Base-by-base conservation (phyloP, 495 filamentous ascomycete genomes). In the Penicillium turbatum region DNA sequence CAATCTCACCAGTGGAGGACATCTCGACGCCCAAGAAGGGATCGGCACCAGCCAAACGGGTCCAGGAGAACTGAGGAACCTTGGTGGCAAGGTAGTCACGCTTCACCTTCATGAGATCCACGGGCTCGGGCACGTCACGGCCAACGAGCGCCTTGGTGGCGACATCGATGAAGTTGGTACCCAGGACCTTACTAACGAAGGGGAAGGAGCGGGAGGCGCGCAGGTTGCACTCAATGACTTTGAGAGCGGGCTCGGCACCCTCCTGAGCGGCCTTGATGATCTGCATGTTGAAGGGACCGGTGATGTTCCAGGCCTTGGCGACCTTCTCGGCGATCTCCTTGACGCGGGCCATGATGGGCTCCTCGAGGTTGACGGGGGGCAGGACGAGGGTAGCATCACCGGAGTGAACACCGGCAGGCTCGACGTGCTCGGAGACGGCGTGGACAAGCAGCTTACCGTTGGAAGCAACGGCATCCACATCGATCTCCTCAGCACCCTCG, bases 281-380 rank as follows among this genome's bases (percentile, higher is more conserved):
- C 73, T 97, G 92, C 93, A 97, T 97, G 79, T 97, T 97, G 83
- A 97, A 97, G 32, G 92, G 92, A 37, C 92, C 92, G 15, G 90
- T 96, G 70, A 97, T 97, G 63, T 78, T 92, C 89, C 92, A 96
- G 40, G 93, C 92, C 72, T 93, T 90, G 54, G 92, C 92, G 24
- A 97, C 91, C 82, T 96, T 97, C 73, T 90, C 71, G 11, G 93
- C 92, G 56, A 97, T 96, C 58, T 87, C 89, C 81, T 97, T 97
- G 48, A 96, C 80, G 41, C 93, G 88, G 53, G 78, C 81, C 80
- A 95, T 87, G 51, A 85, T 86, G 45, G 70, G 71, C 60, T 87
- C 76, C 55, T 92, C 86, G 15, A 97, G 81, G 63, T 77, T 85
- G 30, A 76, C 85, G 0, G 92, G 92, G 15, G 92, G 92, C 9